A percentile compares a stretch with the other conserved stretches of the same genome.
These are phyloP conservation scores for Alternaria burnsii DNA, from an alignment of 2,329 filamentous ascomycete species.

Conservation along the genomic window DNA sequence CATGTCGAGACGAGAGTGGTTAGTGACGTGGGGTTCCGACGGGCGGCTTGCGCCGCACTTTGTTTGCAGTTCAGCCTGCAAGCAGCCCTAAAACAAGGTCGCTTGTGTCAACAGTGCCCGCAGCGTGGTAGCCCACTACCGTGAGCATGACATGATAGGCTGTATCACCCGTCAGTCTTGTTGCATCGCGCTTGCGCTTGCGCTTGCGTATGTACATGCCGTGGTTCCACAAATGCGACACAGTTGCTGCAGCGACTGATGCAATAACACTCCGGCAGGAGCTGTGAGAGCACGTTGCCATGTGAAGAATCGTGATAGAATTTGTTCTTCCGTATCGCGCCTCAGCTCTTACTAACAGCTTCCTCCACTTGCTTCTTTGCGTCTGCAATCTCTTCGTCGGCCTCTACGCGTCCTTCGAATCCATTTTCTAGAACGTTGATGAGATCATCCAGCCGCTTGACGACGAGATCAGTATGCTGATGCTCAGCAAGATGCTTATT, in stretches of 20 bases:
- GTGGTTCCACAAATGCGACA: not conserved
- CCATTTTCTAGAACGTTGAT: slow-evolving; percentile 78
- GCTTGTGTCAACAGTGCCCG: not conserved
- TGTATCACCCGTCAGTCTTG: not conserved
- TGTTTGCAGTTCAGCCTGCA: too few relatives aligned
- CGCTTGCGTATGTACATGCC: not conserved
- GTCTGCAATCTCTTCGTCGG: slow-evolving; percentile 37
- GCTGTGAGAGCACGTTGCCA: too few relatives aligned
- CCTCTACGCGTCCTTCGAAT: slow-evolving; percentile 64
- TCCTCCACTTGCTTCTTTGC: slow-evolving; percentile 33
- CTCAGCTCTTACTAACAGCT: not conserved
- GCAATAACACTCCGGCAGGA: not conserved
- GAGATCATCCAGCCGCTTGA: slow-evolving; percentile 75
- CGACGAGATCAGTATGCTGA: slow-evolving; percentile 78
- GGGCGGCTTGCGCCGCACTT: not conserved
- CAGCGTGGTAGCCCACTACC: not conserved
- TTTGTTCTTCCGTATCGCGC: not conserved
- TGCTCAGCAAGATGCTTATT: slow-evolving; percentile 75
- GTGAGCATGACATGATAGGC: not conserved
- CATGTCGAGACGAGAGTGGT: too few relatives aligned
- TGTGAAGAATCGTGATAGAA: not conserved
- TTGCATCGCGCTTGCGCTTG: not conserved
- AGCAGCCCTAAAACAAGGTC: too few relatives aligned
- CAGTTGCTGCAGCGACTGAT: not conserved
- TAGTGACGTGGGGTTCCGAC: not conserved